Conservation (phyloP, 2,329 filamentous ascomycete species). For the Alternaria dauci region DNA sequence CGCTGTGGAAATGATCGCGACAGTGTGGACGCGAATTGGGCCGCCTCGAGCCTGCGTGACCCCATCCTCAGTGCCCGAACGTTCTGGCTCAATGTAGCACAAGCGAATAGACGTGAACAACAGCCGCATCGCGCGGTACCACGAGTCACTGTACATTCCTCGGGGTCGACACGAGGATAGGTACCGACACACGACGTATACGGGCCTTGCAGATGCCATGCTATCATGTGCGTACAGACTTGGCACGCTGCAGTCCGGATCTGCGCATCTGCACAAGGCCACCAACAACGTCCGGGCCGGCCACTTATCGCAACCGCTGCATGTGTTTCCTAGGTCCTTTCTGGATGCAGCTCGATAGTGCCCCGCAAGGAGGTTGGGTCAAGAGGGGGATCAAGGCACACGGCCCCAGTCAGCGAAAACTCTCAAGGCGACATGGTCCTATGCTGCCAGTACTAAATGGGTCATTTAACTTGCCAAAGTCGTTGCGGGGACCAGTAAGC, state of each 20-base stretch:
- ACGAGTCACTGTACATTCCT: conserved; percentile 36
- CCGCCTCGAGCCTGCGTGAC: conserved; percentile 30
- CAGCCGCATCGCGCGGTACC: conserved; percentile 29
- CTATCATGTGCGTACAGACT: conserved; percentile 31
- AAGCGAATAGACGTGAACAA: conserved; percentile 33
- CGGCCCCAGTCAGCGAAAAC: conserved; percentile 32
- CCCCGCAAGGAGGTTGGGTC: conserved; percentile 40
- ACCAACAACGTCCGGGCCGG: conserved; percentile 50
- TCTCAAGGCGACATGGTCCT: conserved; percentile 22
- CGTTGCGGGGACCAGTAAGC: conserved; percentile 39
- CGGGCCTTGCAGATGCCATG: conserved; percentile 28
- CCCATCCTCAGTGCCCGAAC: conserved; percentile 24
- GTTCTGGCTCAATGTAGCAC: conserved; percentile 30
- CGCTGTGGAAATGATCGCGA: conserved; percentile 47
- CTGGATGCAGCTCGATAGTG: conserved; percentile 37
- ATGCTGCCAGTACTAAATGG: conserved; percentile 34
- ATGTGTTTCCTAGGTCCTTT: conserved; percentile 45
- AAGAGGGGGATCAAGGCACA: conserved; percentile 31
- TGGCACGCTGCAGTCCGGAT: conserved; percentile 47
- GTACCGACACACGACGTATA: conserved; percentile 27
- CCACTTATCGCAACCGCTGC: conserved; percentile 53
- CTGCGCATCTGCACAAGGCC: conserved; percentile 43
- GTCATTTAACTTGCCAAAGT: conserved; percentile 45
- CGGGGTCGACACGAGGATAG: conserved; percentile 26
- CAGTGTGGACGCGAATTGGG: conserved; percentile 34